phyloP scores from a whole-genome alignment of 1,284 basidiomycete genomes.

The Afroboletus lepidellus region DNA sequence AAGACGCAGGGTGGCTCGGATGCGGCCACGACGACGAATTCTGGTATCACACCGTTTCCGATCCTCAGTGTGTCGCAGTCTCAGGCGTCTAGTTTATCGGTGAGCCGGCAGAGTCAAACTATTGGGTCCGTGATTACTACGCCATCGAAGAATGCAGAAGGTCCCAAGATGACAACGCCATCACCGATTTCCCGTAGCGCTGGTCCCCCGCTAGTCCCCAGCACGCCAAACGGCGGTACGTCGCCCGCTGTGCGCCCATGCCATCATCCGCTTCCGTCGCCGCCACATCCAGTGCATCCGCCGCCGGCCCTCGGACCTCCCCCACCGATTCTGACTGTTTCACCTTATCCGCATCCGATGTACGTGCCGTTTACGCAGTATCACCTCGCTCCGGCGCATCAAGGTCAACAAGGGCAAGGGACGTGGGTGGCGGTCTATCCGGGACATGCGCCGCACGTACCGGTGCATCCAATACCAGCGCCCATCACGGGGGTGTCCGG shows the following conservation, averaged over 20 bases:
- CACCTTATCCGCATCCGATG: slow-evolving; percentile 23
- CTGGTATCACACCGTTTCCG: slow-evolving; percentile 23
- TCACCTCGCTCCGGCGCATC: slow-evolving; percentile 17
- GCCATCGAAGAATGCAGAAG: background rate
- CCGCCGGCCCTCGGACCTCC: slow-evolving; percentile 10
- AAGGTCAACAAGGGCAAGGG: slow-evolving; percentile 17
- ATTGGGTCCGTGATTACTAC: background rate
- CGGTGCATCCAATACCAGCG: slow-evolving; percentile 20
- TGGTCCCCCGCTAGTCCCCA: slow-evolving; percentile 1
- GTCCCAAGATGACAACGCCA: slow-evolving; percentile 6
- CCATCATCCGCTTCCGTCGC: slow-evolving; percentile 16
- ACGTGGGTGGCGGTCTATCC: slow-evolving; percentile 27
- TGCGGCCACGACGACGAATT: background rate
- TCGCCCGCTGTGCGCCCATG: slow-evolving; percentile 2
- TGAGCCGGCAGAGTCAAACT: slow-evolving; percentile 1
- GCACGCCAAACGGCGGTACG: background rate
- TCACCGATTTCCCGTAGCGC: slow-evolving; percentile 8
- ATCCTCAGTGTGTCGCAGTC: slow-evolving; percentile 20
- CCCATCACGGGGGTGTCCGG: slow-evolving; percentile 25
- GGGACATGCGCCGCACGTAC: slow-evolving; percentile 15
- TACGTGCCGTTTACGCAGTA: slow-evolving; percentile 28
- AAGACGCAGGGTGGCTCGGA: background rate
- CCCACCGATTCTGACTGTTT: slow-evolving; percentile 14
- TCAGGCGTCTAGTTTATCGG: background rate
- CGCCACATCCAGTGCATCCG: slow-evolving; percentile 11